A percentile compares a stretch with the other conserved stretches of the same genome.
phyloP scores from a whole-genome alignment of 805 yeast genomes.

The Brettanomyces sp. region DNA sequence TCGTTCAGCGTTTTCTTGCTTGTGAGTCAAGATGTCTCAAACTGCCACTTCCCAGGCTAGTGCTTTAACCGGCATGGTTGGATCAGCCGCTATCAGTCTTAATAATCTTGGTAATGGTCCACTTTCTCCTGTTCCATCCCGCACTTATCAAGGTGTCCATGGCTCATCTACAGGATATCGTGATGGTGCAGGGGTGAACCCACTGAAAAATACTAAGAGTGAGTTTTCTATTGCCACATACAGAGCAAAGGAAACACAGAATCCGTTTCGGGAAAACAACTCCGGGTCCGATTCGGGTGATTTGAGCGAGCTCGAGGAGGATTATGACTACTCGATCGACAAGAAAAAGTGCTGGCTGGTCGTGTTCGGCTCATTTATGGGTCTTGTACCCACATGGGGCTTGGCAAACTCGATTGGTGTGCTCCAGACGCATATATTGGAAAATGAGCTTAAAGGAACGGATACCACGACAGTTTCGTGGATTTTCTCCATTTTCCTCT shows the following conservation, averaged over 20 bases:
- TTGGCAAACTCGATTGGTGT: slow-evolving; percentile 51
- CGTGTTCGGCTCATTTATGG: slow-evolving; percentile 32
- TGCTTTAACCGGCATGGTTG: neutral
- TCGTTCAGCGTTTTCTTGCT: no score
- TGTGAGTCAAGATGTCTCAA: no score
- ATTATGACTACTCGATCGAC: slow-evolving; percentile 27
- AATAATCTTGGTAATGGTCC: neutral
- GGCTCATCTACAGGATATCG: neutral
- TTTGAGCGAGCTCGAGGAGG: neutral
- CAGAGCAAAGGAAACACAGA: neutral
- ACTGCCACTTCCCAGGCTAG: no score
- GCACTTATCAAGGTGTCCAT: neutral
- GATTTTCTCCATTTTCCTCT: slow-evolving; percentile 51
- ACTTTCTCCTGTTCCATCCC: neutral
- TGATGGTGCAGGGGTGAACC: neutral
- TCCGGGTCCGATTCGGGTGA: neutral
- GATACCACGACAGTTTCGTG: slow-evolving; percentile 46
- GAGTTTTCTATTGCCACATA: neutral
- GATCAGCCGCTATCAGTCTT: neutral
- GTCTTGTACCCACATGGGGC: slow-evolving; percentile 38
- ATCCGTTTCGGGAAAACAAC: neutral
- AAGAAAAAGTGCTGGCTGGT: slow-evolving; percentile 30
- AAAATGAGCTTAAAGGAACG: slow-evolving; percentile 40
- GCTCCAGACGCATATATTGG: slow-evolving; percentile 49
- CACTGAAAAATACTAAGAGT: neutral